Base-by-base conservation (phyloP, 805 yeast species). In the Candida krabiensis region DNA sequence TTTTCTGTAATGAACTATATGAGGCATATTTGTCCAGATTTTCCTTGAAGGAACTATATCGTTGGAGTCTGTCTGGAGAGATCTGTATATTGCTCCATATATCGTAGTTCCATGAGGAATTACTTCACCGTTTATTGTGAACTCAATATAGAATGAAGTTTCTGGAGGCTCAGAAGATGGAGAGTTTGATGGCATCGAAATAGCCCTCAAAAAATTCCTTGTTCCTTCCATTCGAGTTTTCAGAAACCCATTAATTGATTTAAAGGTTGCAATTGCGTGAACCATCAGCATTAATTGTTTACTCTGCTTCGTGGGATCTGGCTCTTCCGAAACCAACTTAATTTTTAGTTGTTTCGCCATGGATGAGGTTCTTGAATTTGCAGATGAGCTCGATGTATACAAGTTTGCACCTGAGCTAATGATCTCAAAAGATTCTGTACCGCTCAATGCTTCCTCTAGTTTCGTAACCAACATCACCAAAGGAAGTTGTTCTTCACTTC, bases 401-500 rank as follows among this genome's bases (percentile, higher is more conserved):
- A 33, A 30, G 2, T 48, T 34, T 6, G 48, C 43, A 11, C 74
- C 86, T 52, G 77, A 63, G 0, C 76, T 67, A 2, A 73, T 58
- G 13, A 88, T 77, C 28, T 79, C 83, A 56, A 88, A 86, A 0
- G 82, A 67, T 56, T 89, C 96, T 0, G 79, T 69, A 49, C 95
- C 71, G 1, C 86, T 78, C 16, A 88, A 60, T 0, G 86, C 78
- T 39, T 85, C 89, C 44, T 87, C 93, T 13, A 88, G 63, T 43
- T 80, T 77, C 4, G 63, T 60, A 1, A 86, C 72, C 16, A 86
- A 61, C 3, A 66, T 52, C 5, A 63, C 63, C 29, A 79, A 52
- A 0, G 75, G 66, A 4, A 67, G 44, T 14, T 45, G 35, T 19
- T 53, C 56, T 3, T 51, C 60, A 3, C 53, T 56, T 19, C 63